phyloP scores from a whole-genome alignment of 2,329 filamentous ascomycete species.

The Colletotrichum tropicicola region DNA sequence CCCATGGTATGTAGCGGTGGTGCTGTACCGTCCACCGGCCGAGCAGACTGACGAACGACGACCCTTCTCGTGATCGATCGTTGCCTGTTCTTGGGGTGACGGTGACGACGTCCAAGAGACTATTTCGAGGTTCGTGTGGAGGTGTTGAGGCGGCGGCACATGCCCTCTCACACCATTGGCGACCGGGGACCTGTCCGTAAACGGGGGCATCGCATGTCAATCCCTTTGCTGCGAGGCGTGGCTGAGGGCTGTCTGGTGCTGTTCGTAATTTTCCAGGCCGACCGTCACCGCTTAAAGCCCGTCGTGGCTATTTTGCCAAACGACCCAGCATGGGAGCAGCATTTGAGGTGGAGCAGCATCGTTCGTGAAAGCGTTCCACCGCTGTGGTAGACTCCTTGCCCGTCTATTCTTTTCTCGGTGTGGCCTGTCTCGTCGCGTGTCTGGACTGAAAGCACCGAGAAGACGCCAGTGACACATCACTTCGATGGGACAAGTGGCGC shows the following conservation, averaged over 20 bases:
- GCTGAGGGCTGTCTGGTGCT: background rate
- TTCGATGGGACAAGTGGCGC: background rate
- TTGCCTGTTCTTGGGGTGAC: constrained; percentile 22
- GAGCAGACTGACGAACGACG: background rate
- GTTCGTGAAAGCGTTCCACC: background rate
- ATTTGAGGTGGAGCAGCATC: background rate
- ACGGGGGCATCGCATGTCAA: constrained; percentile 24
- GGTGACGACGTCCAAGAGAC: constrained; percentile 30
- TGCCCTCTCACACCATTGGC: constrained; percentile 14
- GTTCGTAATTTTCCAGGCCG: background rate
- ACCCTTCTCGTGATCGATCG: constrained; percentile 14
- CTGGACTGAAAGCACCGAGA: background rate
- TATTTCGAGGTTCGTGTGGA: background rate
- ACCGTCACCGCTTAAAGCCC: background rate
- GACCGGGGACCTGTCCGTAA: constrained; percentile 6
- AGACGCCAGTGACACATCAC: constrained; percentile 3
- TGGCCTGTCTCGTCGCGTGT: background rate
- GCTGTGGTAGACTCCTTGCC: background rate
- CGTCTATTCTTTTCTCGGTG: background rate
- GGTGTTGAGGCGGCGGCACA: background rate
- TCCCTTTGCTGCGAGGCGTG: constrained; percentile 1
- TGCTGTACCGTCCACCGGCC: constrained; percentile 6
- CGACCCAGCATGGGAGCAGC: background rate
- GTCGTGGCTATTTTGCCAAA: background rate
- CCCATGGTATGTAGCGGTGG: background rate